Percentiles rank a stretch among this genome's conserved stretches.
Evolutionary conservation across 768 basidiomycete species (phyloP).

Genomic region (Scleroderma bovista): DNA sequence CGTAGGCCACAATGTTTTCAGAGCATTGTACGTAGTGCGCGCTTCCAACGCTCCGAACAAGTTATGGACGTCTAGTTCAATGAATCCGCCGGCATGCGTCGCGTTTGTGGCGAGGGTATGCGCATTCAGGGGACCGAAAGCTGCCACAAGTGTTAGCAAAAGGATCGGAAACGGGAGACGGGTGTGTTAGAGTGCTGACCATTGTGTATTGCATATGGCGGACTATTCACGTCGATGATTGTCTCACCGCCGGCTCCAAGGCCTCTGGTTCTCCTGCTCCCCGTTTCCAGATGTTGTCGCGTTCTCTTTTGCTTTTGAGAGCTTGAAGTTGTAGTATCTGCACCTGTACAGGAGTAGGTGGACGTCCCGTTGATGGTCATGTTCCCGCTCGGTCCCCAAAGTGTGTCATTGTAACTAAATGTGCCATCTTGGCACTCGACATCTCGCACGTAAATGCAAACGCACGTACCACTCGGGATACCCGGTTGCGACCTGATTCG

Average conservation of each 20-base stretch:
- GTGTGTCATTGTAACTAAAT: slow-evolving; percentile 51
- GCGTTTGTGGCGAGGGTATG: slow-evolving; percentile 67
- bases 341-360: slow-evolving; percentile 40
- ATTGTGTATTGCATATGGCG: slow-evolving; percentile 70
- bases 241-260: slow-evolving; percentile 45
- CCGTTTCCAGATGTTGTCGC: slow-evolving; percentile 5
- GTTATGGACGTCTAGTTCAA: slow-evolving; percentile 66
- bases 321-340: neutral
- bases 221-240: slow-evolving; percentile 47
- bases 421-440: neutral
- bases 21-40: slow-evolving; percentile 54
- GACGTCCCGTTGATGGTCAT: slow-evolving; percentile 63
- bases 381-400: slow-evolving; percentile 68
- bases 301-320: neutral
- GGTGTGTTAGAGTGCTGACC: slow-evolving; percentile 34
- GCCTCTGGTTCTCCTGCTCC: slow-evolving; percentile 35
- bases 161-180: neutral
- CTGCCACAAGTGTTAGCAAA: slow-evolving; percentile 26
- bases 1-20: slow-evolving; percentile 48
- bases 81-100: slow-evolving; percentile 56
- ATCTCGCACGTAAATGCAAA: neutral
- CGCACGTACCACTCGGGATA: slow-evolving; percentile 64
- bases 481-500: slow-evolving; percentile 45
- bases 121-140: slow-evolving; percentile 44
- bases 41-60: slow-evolving; percentile 71